Percentiles rank a stretch among this genome's conserved stretches.
Conservation (phyloP, 2,329 filamentous ascomycete genomes). For the Sporothrix phasma region DNA sequence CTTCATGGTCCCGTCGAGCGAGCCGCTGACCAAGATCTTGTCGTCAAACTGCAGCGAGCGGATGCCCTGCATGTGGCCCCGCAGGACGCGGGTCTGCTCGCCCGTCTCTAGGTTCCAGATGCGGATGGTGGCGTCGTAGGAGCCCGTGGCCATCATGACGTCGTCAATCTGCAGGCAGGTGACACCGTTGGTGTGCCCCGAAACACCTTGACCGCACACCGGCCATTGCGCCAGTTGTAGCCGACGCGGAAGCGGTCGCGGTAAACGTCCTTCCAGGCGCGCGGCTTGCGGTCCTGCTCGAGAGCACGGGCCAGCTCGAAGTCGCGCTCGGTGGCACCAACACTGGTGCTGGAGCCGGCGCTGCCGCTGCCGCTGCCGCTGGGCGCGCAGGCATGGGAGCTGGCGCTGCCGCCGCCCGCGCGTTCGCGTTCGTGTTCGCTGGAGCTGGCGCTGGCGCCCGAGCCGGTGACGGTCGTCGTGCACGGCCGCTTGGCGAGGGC, state of each 20-base stretch:
- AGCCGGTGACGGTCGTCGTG: background rate
- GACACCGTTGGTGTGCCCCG: conserved; percentile 80
- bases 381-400: background rate
- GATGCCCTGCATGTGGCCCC: conserved; percentile 73
- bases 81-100: conserved; percentile 72
- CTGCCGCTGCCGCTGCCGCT: background rate
- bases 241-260: conserved; percentile 88
- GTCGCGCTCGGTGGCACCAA: conserved; percentile 9
- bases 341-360: conserved; percentile 17
- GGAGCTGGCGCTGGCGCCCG: conserved; percentile 19
- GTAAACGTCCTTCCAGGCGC: conserved; percentile 96
- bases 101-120: conserved; percentile 93
- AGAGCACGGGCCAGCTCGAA: conserved; percentile 14
- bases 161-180: conserved; percentile 65
- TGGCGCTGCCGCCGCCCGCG: background rate
- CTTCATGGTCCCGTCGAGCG: conserved; percentile 76
- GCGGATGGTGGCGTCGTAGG: conserved; percentile 89
- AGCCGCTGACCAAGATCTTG: conserved; percentile 80
- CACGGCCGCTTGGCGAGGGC: conserved; percentile 29
- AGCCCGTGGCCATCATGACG: conserved; percentile 77
- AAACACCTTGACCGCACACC: conserved; percentile 75
- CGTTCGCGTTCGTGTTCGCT: background rate
- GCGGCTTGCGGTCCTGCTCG: conserved; percentile 36
- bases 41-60: conserved; percentile 90
- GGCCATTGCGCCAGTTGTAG: conserved; percentile 93